Evolutionary conservation across 208 protist genomes (phyloP).

Genomic region (Jaenimonas drosophilae): DNA sequence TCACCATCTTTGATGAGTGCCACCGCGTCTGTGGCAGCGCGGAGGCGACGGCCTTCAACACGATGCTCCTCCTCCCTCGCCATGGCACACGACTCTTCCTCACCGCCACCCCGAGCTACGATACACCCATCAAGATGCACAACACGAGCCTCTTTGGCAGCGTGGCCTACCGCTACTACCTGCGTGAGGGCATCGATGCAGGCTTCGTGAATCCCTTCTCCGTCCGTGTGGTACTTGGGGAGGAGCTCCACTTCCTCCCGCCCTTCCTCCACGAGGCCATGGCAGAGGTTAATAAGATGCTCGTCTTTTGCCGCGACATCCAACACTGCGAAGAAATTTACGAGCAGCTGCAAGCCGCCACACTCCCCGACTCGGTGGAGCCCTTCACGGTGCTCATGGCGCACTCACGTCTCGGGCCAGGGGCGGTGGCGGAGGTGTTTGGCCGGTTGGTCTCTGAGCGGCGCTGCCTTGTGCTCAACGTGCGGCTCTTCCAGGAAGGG

Average conservation of each 20-base stretch:
- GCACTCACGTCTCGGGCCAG: conserved; percentile 47
- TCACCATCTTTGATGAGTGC: conserved; percentile 74
- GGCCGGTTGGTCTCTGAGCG: conserved; percentile 21
- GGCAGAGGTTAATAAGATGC: conserved; percentile 60
- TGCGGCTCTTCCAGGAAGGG: conserved; percentile 73
- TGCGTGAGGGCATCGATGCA: conserved; percentile 65
- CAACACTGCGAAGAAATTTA: conserved; percentile 31
- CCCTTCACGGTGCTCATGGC: conserved; percentile 50
- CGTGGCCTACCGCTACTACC: conserved; percentile 71
- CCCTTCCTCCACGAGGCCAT: conserved; percentile 72
- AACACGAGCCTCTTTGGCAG: conserved; percentile 53
- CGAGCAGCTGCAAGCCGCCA: conserved; percentile 10
- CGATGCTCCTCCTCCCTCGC: conserved; percentile 33
- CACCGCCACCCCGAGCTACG: conserved; percentile 66
- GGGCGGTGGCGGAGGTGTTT: conserved; percentile 24
- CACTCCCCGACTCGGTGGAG: conserved; percentile 19
- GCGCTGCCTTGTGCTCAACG: conserved; percentile 51
- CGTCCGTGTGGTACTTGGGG: conserved; percentile 44
- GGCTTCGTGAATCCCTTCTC: conserved; percentile 67
- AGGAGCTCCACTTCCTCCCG: conserved; percentile 41
- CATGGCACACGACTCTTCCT: conserved; percentile 48
- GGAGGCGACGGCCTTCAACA: conserved; percentile 55
- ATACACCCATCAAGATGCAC: conserved; percentile 72
- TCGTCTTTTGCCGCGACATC: conserved; percentile 66
- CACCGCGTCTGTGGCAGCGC: conserved; percentile 69